Percentiles rank a stretch among this genome's conserved stretches.
Evolutionary conservation across 2,329 filamentous ascomycete species (phyloP).

Genomic region (Sclerotinia nivalis): DNA sequence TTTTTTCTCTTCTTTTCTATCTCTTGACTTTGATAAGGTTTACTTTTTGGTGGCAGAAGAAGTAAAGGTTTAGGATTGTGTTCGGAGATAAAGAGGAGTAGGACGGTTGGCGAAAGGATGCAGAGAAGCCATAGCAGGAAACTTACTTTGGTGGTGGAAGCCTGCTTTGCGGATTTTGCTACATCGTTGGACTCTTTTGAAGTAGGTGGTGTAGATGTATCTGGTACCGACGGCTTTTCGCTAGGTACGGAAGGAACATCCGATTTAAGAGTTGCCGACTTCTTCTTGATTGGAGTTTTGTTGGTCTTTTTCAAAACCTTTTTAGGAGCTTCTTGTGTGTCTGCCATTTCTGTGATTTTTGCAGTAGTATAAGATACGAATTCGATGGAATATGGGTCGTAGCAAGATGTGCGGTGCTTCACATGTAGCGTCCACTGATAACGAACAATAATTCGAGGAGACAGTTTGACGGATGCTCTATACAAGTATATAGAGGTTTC

Average conservation of each 20-base stretch:
- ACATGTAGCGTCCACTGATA: conserved; percentile 20
- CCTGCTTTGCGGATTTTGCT: conserved; percentile 21
- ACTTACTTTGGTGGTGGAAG: conserved; percentile 24
- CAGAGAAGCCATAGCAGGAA: conserved; percentile 22
- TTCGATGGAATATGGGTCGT: conserved; percentile 12
- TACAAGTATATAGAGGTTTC: conserved; percentile 21
- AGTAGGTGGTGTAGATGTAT: background rate
- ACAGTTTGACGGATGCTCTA: conserved; percentile 15
- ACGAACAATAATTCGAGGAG: conserved; percentile 14
- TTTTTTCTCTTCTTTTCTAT: conserved; percentile 4
- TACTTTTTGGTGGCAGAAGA: background rate
- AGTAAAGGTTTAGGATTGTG: conserved; percentile 1
- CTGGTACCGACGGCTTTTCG: conserved; percentile 1
- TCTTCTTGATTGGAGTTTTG: conserved; percentile 24
- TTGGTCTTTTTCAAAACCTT: conserved; percentile 21
- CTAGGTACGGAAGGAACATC: conserved; percentile 8
- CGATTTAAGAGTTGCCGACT: background rate
- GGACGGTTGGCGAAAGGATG: conserved; percentile 22
- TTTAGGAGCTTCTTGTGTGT: conserved; percentile 23
- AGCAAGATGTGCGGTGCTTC: conserved; percentile 10
- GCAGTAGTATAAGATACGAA: background rate
- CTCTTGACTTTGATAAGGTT: background rate
- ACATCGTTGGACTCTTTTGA: conserved; percentile 19
- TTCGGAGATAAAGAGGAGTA: conserved; percentile 17
- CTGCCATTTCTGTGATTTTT: conserved; percentile 16